Evolutionary conservation across 139 green algal species (phyloP).

Genomic region (Nannochloris sp.): DNA sequence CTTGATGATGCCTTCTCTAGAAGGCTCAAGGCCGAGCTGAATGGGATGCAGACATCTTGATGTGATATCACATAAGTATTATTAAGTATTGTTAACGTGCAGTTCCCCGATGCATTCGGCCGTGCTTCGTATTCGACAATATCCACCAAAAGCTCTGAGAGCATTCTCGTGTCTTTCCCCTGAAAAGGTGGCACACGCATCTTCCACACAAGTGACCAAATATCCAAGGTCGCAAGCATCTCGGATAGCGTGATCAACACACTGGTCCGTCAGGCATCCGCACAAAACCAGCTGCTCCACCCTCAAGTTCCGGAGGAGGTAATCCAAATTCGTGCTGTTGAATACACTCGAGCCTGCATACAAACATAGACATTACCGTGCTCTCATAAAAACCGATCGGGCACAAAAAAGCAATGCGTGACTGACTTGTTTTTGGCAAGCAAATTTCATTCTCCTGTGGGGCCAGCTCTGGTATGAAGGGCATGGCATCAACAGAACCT

Average conservation of each 20-base stretch:
- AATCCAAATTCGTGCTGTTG: slow-evolving; percentile 46
- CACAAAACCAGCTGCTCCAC: slow-evolving; percentile 41
- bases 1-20: slow-evolving; percentile 34
- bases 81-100: neutral
- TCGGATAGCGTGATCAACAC: slow-evolving; percentile 56
- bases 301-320: slow-evolving; percentile 41
- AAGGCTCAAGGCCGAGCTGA: slow-evolving; percentile 28
- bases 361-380: too few species aligned
- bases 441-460: slow-evolving; percentile 53
- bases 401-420: too few species aligned
- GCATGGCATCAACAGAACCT: slow-evolving; percentile 44
- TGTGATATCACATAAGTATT: neutral
- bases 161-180: slow-evolving; percentile 32
- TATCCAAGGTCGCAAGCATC: slow-evolving; percentile 58
- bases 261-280: slow-evolving; percentile 64
- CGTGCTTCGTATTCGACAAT: slow-evolving; percentile 44
- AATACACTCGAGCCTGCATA: slow-evolving; percentile 39
- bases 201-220: slow-evolving; percentile 41
- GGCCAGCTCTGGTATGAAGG: slow-evolving; percentile 27
- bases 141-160: slow-evolving; percentile 36
- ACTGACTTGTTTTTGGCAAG: slow-evolving; percentile 49
- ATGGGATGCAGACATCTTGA: neutral
- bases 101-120: slow-evolving; percentile 41
- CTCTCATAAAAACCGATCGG: too few species aligned
- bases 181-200: slow-evolving; percentile 44